phyloP scores from a whole-genome alignment of 2,329 filamentous ascomycete genomes.

The Ophioceras dolichostomum region DNA sequence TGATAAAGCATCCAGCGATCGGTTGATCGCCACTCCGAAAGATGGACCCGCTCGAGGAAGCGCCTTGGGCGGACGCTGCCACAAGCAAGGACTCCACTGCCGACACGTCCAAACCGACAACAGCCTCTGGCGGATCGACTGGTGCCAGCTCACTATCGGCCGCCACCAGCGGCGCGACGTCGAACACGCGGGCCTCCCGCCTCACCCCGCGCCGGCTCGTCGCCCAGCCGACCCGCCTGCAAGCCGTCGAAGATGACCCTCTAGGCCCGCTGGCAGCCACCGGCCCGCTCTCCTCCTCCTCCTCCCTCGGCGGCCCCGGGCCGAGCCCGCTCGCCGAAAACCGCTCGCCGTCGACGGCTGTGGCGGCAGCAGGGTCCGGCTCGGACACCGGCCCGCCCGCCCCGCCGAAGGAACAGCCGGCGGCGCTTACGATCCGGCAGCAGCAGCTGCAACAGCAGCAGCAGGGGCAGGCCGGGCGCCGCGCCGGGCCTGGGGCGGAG shows the following conservation, averaged over 20 bases:
- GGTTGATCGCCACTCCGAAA: no score
- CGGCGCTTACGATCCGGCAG: conserved; percentile 38
- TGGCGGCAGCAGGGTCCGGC: background rate
- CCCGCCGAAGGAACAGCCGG: conserved; percentile 52
- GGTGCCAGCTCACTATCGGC: conserved; percentile 8
- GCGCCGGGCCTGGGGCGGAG: conserved; percentile 50
- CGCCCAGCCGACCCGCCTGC: conserved; percentile 64
- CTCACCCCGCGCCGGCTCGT: conserved; percentile 49
- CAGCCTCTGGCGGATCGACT: conserved; percentile 12
- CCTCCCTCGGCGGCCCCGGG: conserved; percentile 33
- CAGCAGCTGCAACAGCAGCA: background rate
- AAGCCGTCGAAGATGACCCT: conserved; percentile 64
- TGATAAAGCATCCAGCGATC: no score
- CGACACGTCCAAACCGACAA: conserved; percentile 2
- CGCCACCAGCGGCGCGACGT: conserved; percentile 14
- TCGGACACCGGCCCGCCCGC: conserved; percentile 46
- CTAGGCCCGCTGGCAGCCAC: conserved; percentile 69
- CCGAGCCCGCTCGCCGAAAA: conserved; percentile 17
- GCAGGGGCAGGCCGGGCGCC: conserved; percentile 21
- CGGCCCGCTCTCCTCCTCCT: no score
- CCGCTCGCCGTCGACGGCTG: conserved; percentile 9
- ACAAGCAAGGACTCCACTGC: conserved; percentile 5
- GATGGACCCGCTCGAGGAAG: conserved; percentile 38
- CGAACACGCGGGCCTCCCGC: conserved; percentile 31
- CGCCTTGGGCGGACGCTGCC: conserved; percentile 38